Percentiles rank a stretch among this genome's conserved stretches.
phyloP scores from a whole-genome alignment of 768 basidiomycete genomes.

The Coprinellus aureogranulatus region DNA sequence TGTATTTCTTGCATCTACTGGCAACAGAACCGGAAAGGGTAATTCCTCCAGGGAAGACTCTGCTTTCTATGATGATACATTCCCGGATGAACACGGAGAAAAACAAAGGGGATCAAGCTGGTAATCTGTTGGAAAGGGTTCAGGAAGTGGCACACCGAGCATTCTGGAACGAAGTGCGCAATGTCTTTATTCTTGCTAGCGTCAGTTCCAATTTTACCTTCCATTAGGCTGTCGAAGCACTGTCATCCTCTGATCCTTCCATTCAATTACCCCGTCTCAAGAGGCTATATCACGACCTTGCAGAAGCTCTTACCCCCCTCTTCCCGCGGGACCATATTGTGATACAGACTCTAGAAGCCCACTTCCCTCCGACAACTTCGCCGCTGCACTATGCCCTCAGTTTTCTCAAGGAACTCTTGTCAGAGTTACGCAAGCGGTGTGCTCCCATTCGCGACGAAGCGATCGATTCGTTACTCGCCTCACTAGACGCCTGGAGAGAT shows the following conservation, averaged over 20 bases:
- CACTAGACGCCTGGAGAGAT: conserved; percentile 11
- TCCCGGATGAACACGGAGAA: conserved; percentile 21
- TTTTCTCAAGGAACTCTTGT: conserved; percentile 54
- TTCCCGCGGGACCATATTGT: conserved; percentile 55
- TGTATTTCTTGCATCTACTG: conserved; percentile 67
- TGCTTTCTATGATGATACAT: conserved; percentile 58
- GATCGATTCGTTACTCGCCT: conserved; percentile 42
- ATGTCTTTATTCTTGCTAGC: not conserved
- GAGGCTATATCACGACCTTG: conserved; percentile 53
- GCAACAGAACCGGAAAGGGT: conserved; percentile 58
- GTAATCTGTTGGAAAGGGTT: conserved; percentile 37
- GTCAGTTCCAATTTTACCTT: not conserved
- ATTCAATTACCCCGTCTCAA: conserved; percentile 60
- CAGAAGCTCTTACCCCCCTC: conserved; percentile 49
- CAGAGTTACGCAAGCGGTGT: conserved; percentile 55
- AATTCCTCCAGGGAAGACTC: conserved; percentile 70
- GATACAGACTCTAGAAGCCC: conserved; percentile 51
- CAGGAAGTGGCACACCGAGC: conserved; percentile 58
- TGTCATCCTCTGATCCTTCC: conserved; percentile 59
- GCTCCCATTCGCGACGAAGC: conserved; percentile 62
- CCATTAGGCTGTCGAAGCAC: conserved; percentile 49
- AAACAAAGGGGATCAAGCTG: conserved; percentile 7
- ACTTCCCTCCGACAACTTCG: conserved; percentile 64
- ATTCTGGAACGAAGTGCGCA: conserved; percentile 72
- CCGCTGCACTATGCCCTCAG: conserved; percentile 58